Evolutionary conservation across 306 rosid genomes (phyloP).

Genomic region (Cucurbita ficifolia): DNA sequence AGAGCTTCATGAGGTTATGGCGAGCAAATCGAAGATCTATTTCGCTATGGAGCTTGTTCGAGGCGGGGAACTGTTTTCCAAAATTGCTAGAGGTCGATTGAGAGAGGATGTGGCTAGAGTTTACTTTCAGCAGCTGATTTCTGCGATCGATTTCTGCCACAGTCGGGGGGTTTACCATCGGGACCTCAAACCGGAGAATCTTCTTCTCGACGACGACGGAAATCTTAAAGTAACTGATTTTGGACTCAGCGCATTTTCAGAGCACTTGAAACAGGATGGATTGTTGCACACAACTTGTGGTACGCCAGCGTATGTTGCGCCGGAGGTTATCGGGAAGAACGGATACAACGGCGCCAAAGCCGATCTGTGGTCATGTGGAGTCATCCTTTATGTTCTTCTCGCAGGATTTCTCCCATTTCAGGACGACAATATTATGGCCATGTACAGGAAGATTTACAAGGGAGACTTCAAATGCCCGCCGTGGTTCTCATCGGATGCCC

Average conservation of each 20-base stretch:
- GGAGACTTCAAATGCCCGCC: conserved; percentile 95
- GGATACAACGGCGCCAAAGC: conserved; percentile 94
- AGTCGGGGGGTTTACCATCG: conserved; percentile 94
- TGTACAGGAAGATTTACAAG: conserved; percentile 74
- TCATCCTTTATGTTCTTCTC: conserved; percentile 73
- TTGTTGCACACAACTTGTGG: conserved; percentile 81
- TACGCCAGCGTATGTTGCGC: conserved; percentile 91
- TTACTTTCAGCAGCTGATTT: conserved; percentile 78
- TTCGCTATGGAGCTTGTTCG: conserved; percentile 88
- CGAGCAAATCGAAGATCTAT: conserved; percentile 81
- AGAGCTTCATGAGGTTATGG: conserved; percentile 79
- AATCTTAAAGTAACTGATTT: conserved; percentile 78
- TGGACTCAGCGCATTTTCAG: conserved; percentile 65
- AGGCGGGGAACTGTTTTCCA: conserved; percentile 93
- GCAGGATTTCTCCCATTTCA: conserved; percentile 88
- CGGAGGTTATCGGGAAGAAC: conserved; percentile 73
- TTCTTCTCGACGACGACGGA: conserved; percentile 60
- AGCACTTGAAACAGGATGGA: conserved; percentile 59
- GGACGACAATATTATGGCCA: conserved; percentile 61
- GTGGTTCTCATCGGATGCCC: conserved; percentile 69
- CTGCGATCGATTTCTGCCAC: conserved; percentile 91
- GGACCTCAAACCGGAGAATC: conserved; percentile 58
- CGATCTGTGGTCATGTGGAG: conserved; percentile 92
- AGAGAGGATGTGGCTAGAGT: conserved; percentile 62
- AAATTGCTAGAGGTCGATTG: conserved; percentile 48